Evolutionary conservation across 306 rosid genomes (phyloP).

Genomic region (Carpinus viminea): DNA sequence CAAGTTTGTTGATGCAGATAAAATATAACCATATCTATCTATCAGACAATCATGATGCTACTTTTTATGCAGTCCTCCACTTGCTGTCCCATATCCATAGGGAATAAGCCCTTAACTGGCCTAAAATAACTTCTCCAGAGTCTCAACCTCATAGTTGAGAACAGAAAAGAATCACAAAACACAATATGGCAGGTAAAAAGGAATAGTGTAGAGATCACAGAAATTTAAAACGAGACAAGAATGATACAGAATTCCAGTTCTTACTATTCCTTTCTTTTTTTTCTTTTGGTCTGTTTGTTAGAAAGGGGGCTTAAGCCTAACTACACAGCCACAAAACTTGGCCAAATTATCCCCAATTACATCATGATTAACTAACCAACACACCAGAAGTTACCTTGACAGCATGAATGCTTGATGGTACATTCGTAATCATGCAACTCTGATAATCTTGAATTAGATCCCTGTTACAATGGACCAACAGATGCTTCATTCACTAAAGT

Average conservation of each 20-base stretch:
- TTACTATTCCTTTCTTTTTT: no score
- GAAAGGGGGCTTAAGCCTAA: background rate
- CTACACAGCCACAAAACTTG: background rate
- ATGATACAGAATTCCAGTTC: background rate
- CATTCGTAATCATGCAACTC: background rate
- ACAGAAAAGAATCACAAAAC: background rate
- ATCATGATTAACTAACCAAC: background rate
- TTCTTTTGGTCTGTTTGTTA: background rate
- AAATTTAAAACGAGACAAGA: background rate
- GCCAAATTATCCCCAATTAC: background rate
- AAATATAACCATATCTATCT: no score
- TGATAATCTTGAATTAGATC: background rate
- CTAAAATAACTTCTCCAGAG: background rate
- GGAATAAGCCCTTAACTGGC: background rate
- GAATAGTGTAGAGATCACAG: background rate
- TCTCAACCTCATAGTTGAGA: background rate
- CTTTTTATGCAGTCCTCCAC: no score
- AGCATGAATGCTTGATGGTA: background rate
- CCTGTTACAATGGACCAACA: background rate
- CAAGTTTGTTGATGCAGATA: no score
- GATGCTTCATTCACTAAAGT: background rate
- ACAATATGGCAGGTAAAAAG: background rate
- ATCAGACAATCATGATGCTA: no score
- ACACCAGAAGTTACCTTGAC: background rate
- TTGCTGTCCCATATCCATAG: no score